Base-by-base conservation (phyloP, 1,284 basidiomycete species). In the Chiua sp. region DNA sequence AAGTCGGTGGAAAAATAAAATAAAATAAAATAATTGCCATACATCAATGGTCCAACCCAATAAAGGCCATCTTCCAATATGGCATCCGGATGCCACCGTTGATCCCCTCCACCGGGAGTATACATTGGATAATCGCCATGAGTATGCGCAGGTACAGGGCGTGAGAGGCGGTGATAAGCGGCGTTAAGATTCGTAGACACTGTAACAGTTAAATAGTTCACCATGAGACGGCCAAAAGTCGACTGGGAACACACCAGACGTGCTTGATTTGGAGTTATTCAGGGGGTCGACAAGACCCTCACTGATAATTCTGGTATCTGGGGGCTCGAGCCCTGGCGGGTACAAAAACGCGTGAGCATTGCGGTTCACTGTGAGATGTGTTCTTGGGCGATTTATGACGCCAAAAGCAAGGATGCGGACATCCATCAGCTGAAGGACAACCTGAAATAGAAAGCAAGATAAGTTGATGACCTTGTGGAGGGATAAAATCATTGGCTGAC, bases 41-140 rank as follows among this genome's bases (percentile, higher is more conserved):
- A 91, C 90, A 93, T 83, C 65, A 92, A 68, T 22, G 84, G 79
- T 22, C 91, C 91, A 12, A 91, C 83, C 91, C 91, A 93, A 48
- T 85, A 78, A 59, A 82, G 69, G n/a, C 86, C 87, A 53, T 82
- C 81, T 70, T 86, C 85, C 66, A 88, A 83, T 10, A 80, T 70
- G 53, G 80, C 81, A 35, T 80, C 82, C 22, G 76, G 73, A 44
- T 79, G 80, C 90, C 90, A 90, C 33, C 91, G 83, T 64, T 79
- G 80, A 71, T 93, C 90, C 30, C 77, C 77, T 12, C 87, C 89
- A 1, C 89, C 85, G 1, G 85, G 80, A 8, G 91, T 91, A 68
- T 83, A 86, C 66, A 87, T 86, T 10, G 91, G 91, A 73, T 92
- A 93, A 53, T 87, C 83, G 13, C 71, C 67, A 70, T 90, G 83